Percentiles rank a stretch among this genome's conserved stretches.
phyloP scores from a whole-genome alignment of 2,329 filamentous ascomycete species.

The Aspergillus melleus region DNA sequence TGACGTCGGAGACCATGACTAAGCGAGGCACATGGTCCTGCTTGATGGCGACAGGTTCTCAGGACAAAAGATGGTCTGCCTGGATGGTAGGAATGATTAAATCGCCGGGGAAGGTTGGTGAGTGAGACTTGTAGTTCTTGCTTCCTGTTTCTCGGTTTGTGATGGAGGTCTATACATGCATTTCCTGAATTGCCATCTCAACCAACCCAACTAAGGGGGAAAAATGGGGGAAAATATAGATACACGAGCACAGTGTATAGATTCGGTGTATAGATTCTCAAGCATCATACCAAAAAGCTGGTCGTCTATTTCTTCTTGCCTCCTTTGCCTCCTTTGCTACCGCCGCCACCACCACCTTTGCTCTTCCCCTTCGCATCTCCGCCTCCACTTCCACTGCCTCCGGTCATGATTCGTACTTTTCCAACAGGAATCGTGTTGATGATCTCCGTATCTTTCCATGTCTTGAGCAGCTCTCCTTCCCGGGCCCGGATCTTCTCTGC shows the following conservation, averaged over 20 bases:
- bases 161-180: background rate
- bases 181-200: background rate
- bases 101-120: too few species aligned
- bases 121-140: background rate
- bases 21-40: background rate
- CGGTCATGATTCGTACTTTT: conserved; percentile 77
- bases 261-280: background rate
- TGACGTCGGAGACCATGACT: conserved; percentile 10
- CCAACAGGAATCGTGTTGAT: conserved; percentile 78
- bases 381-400: conserved; percentile 53
- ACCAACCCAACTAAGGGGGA: background rate
- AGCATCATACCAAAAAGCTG: background rate
- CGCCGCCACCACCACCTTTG: conserved; percentile 33
- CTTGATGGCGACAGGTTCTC: background rate
- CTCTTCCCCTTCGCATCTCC: conserved; percentile 39
- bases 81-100: too few species aligned
- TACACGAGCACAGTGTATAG: background rate
- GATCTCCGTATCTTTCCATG: conserved; percentile 77
- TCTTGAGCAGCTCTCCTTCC: conserved; percentile 82
- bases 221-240: background rate
- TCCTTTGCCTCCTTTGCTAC: conserved; percentile 33
- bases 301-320: conserved; percentile 41
- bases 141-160: background rate
- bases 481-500: conserved; percentile 78
- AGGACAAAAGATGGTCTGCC: background rate